A percentile compares a stretch with the other conserved stretches of the same genome.
These are phyloP conservation scores for Apiotrichum laibachii DNA, from an alignment of 1,284 basidiomycete genomes.

Conservation along the genomic window DNA sequence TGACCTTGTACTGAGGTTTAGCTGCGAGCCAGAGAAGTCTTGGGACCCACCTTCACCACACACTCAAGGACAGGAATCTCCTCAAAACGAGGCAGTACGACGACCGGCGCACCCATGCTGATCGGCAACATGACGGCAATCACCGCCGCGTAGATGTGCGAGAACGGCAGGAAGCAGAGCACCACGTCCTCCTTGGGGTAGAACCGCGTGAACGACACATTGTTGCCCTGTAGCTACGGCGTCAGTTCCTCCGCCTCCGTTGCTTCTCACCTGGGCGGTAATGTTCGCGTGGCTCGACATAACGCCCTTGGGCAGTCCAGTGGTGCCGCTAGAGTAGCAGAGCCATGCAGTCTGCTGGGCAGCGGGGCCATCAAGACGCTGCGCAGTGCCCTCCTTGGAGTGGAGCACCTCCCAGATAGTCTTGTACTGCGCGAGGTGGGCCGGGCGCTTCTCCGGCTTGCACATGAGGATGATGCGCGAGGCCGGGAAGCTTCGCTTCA, in stretches of 20 bases:
- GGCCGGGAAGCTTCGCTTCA: conserved; percentile 2
- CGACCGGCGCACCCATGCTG: conserved; percentile 59
- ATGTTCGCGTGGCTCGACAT: conserved; percentile 46
- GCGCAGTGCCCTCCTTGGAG: conserved; percentile 4
- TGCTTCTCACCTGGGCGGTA: conserved; percentile 1
- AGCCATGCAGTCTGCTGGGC: conserved; percentile 38
- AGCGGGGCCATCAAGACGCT: conserved; percentile 13
- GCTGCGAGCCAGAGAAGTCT: conserved; percentile 13
- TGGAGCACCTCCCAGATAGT: conserved; percentile 1
- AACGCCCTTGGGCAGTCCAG: conserved; percentile 51
- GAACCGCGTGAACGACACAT: background rate
- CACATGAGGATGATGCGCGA: conserved; percentile 33
- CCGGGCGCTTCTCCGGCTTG: conserved; percentile 2
- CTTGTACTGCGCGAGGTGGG: conserved; percentile 6
- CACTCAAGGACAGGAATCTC: conserved; percentile 59
- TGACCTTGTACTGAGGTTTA: conserved; percentile 61
- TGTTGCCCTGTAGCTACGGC: conserved; percentile 29
- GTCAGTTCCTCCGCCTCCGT: too few relatives aligned
- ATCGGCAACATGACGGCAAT: conserved; percentile 62
- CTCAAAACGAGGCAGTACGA: conserved; percentile 67
- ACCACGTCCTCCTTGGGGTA: conserved; percentile 8
- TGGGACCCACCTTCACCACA: conserved; percentile 57
- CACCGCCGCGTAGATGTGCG: conserved; percentile 18
- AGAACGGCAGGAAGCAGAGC: conserved; percentile 16
- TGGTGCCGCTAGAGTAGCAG: conserved; percentile 66